Base-by-base conservation (phyloP, 2,329 filamentous ascomycete genomes). In the Neonectria ditissima region DNA sequence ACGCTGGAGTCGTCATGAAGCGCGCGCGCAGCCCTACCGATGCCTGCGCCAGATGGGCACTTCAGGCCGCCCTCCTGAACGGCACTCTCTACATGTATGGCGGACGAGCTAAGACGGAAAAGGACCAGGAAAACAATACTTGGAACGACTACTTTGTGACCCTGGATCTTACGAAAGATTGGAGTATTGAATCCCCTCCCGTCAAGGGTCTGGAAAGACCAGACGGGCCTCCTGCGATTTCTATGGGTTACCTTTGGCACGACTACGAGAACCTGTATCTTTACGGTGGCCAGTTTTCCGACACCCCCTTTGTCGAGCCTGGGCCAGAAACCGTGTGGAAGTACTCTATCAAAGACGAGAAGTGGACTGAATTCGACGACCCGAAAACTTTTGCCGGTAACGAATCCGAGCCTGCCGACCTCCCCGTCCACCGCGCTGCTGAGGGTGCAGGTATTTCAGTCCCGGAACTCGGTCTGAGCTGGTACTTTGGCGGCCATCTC, bases 121-220 rank as follows among this genome's bases (percentile, higher is more conserved):
- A 83, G 14, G 83, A 84, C 37, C 91, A 94, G 71, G 83, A 80
- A 1, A 78, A 80, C 6, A 80, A 92, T 72, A 90, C 87, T 1
- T 94, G 91, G 91, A 93, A 91, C 69, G 93, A 93, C 72, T 83
- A 93, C 75, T 91, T 94, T 70, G 78, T 94, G 26, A 85, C 85
- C 0, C 78, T 94, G n/a, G 90, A 93, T 69, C 82, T 94, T 8
- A 92, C 88, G 4, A 87, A 87, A 66, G 87, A 87, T n/a, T 94
- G 91, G 90, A 84, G 90, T 66, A 87, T 88, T 45, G 84, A 81
- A 22, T 86, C 86, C 0, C 91, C 92, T 10, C 80, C 86, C 2
- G 72, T 93, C 14, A 86, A 80, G 1, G 89, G 89, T 2, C 82
- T 92, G 11, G 80, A 89, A 20, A 83, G 84, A 65, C 90, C 91